Base-by-base conservation (phyloP, 2,329 filamentous ascomycete genomes). In the Mycosphaerella sp. region DNA sequence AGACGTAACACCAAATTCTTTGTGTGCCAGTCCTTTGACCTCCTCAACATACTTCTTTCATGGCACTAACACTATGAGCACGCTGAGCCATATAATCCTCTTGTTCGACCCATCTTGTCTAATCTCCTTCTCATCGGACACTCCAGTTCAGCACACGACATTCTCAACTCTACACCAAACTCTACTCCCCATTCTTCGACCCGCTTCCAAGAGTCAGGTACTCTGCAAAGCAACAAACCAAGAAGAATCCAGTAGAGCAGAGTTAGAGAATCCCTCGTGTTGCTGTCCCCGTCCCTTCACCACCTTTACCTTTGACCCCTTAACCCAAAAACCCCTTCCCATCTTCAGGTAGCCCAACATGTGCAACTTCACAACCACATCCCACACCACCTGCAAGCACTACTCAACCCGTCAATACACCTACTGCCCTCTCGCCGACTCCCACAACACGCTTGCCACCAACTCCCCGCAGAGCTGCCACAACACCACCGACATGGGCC, bases 381-480 rank as follows among this genome's bases (percentile, higher is more conserved):
- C 42, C 45, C 39, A 49, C 45, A 42, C 39, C 27, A 16, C 27
- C 17, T 49, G 45, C 45, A 35, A 49, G 18, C 45, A 49, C 39
- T 49, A 49, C 45, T 49, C 45, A 9, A 28, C 36, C 17, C 28
- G 25, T 12, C 16, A 35, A 12, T 49, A 34, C 45, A 32, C 27
- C 30, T 42, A 41, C 39, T 49, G 45, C 34, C 45, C 39, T 12
- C 39, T 39, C 16, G 39, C 45, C 14, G 27, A 30, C 12, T 16
- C 36, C 8, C 28, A 41, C 9, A 37, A 27, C 30, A 28, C 35
- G 4, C n/a, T 25, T 12, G 40, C 40, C 27, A 41, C 45, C 13
- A 34, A 34, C 30, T 34, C 30, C 10, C 10, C 10, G 30, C 45
- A 37, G 16, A 37, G 45, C 13, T 49, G 45, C 28, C 45, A 49